These are phyloP conservation scores for Cenchrus fungigraminus DNA, from an alignment of 176 grass and related monocot genomes.

Conservation along the genomic window DNA sequence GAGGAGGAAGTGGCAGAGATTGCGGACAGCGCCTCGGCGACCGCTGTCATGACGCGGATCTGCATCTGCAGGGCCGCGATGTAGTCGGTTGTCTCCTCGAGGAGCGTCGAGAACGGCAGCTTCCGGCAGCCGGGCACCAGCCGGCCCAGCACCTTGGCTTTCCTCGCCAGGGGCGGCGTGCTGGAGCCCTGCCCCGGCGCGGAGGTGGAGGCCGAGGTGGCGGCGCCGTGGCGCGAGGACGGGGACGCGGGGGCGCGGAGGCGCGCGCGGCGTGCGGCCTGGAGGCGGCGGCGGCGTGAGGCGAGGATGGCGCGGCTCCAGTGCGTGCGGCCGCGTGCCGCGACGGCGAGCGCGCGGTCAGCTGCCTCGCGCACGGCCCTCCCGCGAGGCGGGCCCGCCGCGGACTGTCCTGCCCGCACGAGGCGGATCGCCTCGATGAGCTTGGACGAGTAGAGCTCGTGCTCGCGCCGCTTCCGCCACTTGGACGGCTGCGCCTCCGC, in stretches of 20 bases:
- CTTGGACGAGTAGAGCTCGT: slow-evolving; percentile 85
- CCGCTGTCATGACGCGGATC: slow-evolving; percentile 79
- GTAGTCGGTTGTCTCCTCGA: slow-evolving; percentile 83
- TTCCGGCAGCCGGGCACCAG: slow-evolving; percentile 86
- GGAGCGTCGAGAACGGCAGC: slow-evolving; percentile 66
- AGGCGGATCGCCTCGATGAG: slow-evolving; percentile 79
- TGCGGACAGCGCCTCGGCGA: slow-evolving; percentile 72
- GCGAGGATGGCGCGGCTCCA: slow-evolving; percentile 94
- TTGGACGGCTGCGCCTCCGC: slow-evolving; percentile 39
- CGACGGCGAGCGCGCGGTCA: slow-evolving; percentile 70
- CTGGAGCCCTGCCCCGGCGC: not conserved
- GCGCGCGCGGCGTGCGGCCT: slow-evolving; percentile 48
- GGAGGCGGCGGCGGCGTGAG: slow-evolving; percentile 42
- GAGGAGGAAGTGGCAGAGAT: not conserved
- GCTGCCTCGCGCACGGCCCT: slow-evolving; percentile 77
- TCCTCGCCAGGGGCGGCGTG: slow-evolving; percentile 54
- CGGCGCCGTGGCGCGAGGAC: not conserved
- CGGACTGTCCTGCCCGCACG: slow-evolving; percentile 42
- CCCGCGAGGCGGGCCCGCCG: slow-evolving; percentile 40
- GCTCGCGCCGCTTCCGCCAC: slow-evolving; percentile 84
- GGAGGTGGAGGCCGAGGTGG: not conserved
- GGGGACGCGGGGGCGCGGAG: slow-evolving; percentile 20
- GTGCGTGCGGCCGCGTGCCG: slow-evolving; percentile 66
- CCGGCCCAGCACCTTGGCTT: slow-evolving; percentile 68
- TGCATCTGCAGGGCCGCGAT: slow-evolving; percentile 95